Percentiles rank a stretch among this genome's conserved stretches.
Evolutionary conservation across 2,329 filamentous ascomycete species (phyloP).

Genomic region (Aspergillus tubingensis): DNA sequence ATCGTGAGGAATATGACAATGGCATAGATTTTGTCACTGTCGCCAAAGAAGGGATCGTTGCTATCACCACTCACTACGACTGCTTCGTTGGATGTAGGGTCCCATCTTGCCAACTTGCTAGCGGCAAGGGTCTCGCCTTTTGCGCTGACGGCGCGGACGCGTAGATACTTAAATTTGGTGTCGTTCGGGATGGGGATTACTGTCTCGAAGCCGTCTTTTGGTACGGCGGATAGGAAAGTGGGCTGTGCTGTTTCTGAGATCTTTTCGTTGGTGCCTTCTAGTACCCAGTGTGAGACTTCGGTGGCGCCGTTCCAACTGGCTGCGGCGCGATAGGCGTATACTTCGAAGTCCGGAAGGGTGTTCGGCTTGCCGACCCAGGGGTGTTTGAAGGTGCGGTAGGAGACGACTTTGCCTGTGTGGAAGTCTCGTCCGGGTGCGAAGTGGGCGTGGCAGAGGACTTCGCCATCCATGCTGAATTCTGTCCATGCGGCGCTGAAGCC

Average conservation of each 20-base stretch:
- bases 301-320: constrained; percentile 43
- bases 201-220: constrained; percentile 34
- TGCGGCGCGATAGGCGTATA: constrained; percentile 21
- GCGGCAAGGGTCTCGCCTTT: constrained; percentile 23
- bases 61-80: constrained; percentile 13
- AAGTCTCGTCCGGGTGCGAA: constrained; percentile 38
- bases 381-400: constrained; percentile 58
- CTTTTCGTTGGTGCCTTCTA: constrained; percentile 22
- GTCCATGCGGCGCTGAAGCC: constrained; percentile 53
- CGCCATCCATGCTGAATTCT: constrained; percentile 51
- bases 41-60: background rate
- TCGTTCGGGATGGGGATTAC: constrained; percentile 24
- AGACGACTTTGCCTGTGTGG: constrained; percentile 41
- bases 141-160: constrained; percentile 26
- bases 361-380: constrained; percentile 55
- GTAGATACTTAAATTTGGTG: constrained; percentile 16
- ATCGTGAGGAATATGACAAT: background rate
- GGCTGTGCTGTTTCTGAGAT: constrained; percentile 13
- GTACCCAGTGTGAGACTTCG: constrained; percentile 34
- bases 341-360: constrained; percentile 34
- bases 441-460: constrained; percentile 56
- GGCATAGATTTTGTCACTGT: background rate
- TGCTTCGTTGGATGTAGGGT: constrained; percentile 19
- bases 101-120: constrained; percentile 23
- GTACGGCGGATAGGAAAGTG: constrained; percentile 22